These are phyloP conservation scores for Coffea eugenioides DNA, from an alignment of 257 asterid species.

Conservation along the genomic window DNA sequence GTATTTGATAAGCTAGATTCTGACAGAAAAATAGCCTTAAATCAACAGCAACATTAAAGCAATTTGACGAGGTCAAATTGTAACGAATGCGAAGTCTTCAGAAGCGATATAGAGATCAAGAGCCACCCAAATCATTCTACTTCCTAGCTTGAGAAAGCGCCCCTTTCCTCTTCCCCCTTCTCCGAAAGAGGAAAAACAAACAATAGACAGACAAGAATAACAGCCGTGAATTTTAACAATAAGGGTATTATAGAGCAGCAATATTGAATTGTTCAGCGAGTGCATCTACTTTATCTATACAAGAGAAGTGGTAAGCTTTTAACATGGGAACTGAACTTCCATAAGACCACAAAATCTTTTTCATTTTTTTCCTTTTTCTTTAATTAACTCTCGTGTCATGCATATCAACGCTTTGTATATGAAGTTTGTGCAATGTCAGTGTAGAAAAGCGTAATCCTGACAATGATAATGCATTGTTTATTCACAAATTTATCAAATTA, in stretches of 20 bases:
- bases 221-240: not conserved
- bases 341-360: not conserved
- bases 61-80: not conserved
- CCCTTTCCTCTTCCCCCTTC: not conserved
- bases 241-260: no score
- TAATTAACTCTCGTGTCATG: not conserved
- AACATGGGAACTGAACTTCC: not conserved
- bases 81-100: not conserved
- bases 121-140: not conserved
- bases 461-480: no score
- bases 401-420: not conserved
- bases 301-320: no score
- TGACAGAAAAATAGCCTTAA: not conserved
- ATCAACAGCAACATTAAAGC: not conserved
- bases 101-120: not conserved
- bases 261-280: no score
- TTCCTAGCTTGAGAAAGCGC: not conserved
- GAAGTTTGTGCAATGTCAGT: not conserved
- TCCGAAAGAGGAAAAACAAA: no score
- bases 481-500: not conserved
- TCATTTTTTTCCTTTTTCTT: no score
- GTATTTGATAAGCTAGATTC: not conserved
- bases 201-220: not conserved
- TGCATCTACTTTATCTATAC: no score
- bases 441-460: not conserved